Percentiles rank a stretch among this genome's conserved stretches.
phyloP scores from a whole-genome alignment of 1,284 basidiomycete species.

The Papiliotrema flavescens region DNA sequence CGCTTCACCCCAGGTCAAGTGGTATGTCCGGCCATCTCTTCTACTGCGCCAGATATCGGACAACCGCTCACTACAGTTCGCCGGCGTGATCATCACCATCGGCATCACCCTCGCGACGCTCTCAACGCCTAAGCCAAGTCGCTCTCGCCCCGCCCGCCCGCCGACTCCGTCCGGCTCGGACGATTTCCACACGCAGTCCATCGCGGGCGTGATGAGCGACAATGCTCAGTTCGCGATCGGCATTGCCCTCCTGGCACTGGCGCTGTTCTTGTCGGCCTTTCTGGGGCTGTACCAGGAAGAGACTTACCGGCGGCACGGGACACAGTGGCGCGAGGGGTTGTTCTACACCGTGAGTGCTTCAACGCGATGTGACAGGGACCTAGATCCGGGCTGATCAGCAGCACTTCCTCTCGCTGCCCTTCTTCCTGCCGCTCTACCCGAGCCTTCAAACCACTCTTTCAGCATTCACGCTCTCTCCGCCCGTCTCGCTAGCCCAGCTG shows the following conservation, averaged over 20 bases:
- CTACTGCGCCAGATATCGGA: no score
- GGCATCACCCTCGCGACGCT: conserved; percentile 83
- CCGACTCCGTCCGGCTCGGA: background rate
- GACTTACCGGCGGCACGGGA: conserved; percentile 68
- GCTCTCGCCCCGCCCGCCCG: background rate
- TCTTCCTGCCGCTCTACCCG: conserved; percentile 63
- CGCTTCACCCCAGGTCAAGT: conserved; percentile 70
- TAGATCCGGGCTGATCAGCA: background rate
- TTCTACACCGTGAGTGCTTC: conserved; percentile 60
- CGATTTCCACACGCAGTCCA: no score
- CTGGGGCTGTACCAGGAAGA: conserved; percentile 84
- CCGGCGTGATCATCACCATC: conserved; percentile 72
- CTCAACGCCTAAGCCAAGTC: conserved; percentile 53
- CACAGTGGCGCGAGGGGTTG: conserved; percentile 81
- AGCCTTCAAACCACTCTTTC: conserved; percentile 54
- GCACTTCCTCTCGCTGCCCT: conserved; percentile 64
- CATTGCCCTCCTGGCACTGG: conserved; percentile 67
- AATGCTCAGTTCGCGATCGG: conserved; percentile 60
- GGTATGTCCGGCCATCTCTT: conserved; percentile 26
- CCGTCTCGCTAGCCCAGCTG: conserved; percentile 30
- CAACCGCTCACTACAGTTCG: conserved; percentile 46
- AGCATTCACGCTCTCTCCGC: conserved; percentile 36
- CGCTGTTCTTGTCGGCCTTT: conserved; percentile 74
- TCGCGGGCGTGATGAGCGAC: no score
- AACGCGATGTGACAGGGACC: background rate